phyloP scores from a whole-genome alignment of 1,284 basidiomycete species.

The Veloboletus limbatus region DNA sequence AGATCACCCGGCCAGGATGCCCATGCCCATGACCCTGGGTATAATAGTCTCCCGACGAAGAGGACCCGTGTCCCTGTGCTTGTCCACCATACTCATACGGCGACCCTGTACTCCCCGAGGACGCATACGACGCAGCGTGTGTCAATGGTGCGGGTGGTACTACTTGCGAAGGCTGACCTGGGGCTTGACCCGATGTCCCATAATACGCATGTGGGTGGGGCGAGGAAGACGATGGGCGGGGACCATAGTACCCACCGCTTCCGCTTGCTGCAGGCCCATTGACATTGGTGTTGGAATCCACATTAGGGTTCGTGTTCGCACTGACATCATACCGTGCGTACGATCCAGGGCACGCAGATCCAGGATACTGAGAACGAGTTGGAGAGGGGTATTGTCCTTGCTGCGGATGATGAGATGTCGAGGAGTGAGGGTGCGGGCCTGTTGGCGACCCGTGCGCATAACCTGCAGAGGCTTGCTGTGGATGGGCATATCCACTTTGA shows the following conservation, averaged over 20 bases:
- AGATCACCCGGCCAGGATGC: slow-evolving; percentile 22
- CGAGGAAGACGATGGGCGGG: slow-evolving; percentile 20
- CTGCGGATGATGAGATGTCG: slow-evolving; percentile 31
- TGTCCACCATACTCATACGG: slow-evolving; percentile 26
- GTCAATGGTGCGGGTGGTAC: slow-evolving; percentile 15
- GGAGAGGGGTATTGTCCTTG: slow-evolving; percentile 31
- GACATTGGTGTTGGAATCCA: slow-evolving; percentile 10
- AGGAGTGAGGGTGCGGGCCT: slow-evolving; percentile 25
- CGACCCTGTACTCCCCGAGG: slow-evolving; percentile 26
- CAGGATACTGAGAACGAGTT: slow-evolving; percentile 27
- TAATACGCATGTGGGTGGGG: slow-evolving; percentile 29
- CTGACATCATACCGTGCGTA: slow-evolving; percentile 26
- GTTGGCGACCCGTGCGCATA: slow-evolving; percentile 31
- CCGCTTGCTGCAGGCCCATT: slow-evolving; percentile 14
- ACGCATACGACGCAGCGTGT: slow-evolving; percentile 22
- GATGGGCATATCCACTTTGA: slow-evolving; percentile 21
- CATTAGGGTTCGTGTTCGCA: slow-evolving; percentile 12
- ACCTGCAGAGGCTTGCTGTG: slow-evolving; percentile 26
- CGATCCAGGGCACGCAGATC: slow-evolving; percentile 22
- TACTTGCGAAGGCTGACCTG: slow-evolving; percentile 21
- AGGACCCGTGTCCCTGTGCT: slow-evolving; percentile 17
- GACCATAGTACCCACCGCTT: slow-evolving; percentile 29
- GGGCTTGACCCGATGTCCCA: slow-evolving; percentile 18
- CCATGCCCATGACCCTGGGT: slow-evolving; percentile 19
- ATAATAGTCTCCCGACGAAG: slow-evolving; percentile 28